These are phyloP conservation scores for Candida ortonii DNA, from an alignment of 805 yeast genomes.

Conservation along the genomic window DNA sequence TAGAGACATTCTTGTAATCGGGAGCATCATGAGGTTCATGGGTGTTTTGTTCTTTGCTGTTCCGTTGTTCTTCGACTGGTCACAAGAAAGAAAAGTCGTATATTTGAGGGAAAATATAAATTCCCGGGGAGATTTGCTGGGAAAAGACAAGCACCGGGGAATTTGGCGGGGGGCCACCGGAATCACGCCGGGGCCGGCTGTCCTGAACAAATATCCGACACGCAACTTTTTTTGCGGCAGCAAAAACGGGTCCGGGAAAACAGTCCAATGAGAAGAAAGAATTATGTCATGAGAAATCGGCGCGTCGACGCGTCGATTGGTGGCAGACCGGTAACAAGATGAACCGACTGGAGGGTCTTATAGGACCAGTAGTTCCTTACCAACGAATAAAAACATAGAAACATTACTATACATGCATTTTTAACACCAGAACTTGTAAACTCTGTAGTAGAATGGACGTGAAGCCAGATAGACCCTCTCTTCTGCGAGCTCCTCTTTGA, in stretches of 20 bases:
- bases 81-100: not conserved
- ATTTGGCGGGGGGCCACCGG: too few species aligned
- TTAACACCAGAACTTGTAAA: constrained; percentile 58
- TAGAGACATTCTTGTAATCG: constrained; percentile 22
- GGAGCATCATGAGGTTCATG: constrained; percentile 9
- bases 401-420: not conserved
- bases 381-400: too few species aligned
- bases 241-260: not conserved
- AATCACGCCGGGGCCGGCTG: too few species aligned
- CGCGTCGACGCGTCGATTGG: not conserved
- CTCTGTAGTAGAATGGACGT: constrained; percentile 46
- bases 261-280: too few species aligned
- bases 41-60: not conserved
- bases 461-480: constrained; percentile 49
- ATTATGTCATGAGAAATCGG: too few species aligned
- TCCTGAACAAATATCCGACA: not conserved
- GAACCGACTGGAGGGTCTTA: constrained; percentile 1
- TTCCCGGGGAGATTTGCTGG: not conserved
- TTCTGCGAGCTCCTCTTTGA: constrained; percentile 56
- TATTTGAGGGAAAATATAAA: not conserved
- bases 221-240: constrained; percentile 1
- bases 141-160: too few species aligned
- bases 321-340: not conserved
- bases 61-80: not conserved
- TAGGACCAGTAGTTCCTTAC: not conserved